Evolutionary conservation across 495 filamentous ascomycete genomes (phyloP), one percentile per base, ranked within the genome.

Genomic region (Gamarada debralockiae): DNA sequence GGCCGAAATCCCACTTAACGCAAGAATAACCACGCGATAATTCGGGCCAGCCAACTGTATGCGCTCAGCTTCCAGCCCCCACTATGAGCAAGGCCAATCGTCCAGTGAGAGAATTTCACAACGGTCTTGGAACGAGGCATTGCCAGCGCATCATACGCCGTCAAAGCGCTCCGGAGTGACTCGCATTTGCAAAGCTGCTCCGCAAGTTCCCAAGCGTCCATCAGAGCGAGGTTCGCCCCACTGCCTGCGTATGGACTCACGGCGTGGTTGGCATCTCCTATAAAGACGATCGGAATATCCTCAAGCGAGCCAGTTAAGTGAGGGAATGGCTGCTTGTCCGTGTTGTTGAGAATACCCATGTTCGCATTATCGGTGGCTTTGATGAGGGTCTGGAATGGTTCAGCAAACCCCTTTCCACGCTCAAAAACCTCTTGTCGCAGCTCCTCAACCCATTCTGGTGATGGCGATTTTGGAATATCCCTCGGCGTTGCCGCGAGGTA

Each of bases 231-330:
- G 48, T 70, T 72, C 9, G 68, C 71, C 5, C 71, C 71, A 47
- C 66, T 67, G 13, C 69, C 69, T n/a, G 69, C 71, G 58, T 72
- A 75, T 2, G 70, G 65, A 39, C 62, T 69, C 17, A 75, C 67
- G 1, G 69, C 70, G 48, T 75, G 73, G 52, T 73, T 74, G 33
- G 57, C 56, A 41, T 75, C 70, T 1, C 73, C 73, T 21, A 75
- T 62, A 48, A 73, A 75, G 15, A 73, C 47, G 13, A 70, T 60
- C 3, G 50, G 45, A 13, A 40, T 46, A 0, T 25, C 14, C n/a
- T 34, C 29, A 18, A 36, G 17, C n/a, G 33, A 12, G 17, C 39
- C 52, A 5, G 33, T 22, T 44, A 62, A 51, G 48, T 74, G 67
- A 10, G 40, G 5, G 24, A 74, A 70, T 8, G 70, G 70, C 49